Conservation (phyloP, 208 protist genomes). For the Crithidia acanthocephali region DNA sequence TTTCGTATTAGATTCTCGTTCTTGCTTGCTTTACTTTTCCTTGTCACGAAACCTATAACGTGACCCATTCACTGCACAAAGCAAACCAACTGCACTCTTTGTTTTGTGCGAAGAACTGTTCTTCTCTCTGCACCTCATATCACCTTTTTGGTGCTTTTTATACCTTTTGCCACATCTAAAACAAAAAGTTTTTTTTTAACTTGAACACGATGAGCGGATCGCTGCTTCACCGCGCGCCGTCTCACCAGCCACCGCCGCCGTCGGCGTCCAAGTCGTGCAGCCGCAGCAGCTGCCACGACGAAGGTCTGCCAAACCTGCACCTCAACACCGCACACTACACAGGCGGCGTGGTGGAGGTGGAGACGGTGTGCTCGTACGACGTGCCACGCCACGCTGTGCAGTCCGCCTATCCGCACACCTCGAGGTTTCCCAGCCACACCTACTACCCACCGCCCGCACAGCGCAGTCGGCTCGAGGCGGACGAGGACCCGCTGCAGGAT, state of each 20-base stretch:
- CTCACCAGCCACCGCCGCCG: constrained; percentile 15
- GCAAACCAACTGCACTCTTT: too few relatives aligned
- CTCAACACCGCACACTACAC: constrained; percentile 16
- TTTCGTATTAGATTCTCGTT: too few relatives aligned
- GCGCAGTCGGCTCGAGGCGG: constrained; percentile 12
- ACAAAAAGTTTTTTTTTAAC: not conserved
- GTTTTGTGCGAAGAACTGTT: too few relatives aligned
- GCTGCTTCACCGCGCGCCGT: constrained; percentile 9
- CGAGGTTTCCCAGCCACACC: not conserved
- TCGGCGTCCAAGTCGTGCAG: constrained; percentile 12
- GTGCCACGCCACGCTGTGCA: not conserved
- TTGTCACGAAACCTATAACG: too few relatives aligned
- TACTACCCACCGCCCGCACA: not conserved
- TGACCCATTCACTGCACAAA: too few relatives aligned
- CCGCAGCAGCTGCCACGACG: constrained; percentile 7
- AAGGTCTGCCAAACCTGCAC: constrained; percentile 9
- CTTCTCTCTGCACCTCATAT: too few relatives aligned
- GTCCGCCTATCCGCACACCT: not conserved
- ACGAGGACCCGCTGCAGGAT: constrained; percentile 11
- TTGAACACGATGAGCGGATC: constrained; percentile 9
- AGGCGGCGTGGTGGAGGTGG: constrained; percentile 9
- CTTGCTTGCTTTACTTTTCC: too few relatives aligned
- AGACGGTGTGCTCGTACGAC: not conserved
- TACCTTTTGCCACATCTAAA: not conserved
- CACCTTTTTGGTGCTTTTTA: too few relatives aligned